Evolutionary conservation across 495 filamentous ascomycete species (phyloP).

Genomic region (Saxophila tyrrhenica): DNA sequence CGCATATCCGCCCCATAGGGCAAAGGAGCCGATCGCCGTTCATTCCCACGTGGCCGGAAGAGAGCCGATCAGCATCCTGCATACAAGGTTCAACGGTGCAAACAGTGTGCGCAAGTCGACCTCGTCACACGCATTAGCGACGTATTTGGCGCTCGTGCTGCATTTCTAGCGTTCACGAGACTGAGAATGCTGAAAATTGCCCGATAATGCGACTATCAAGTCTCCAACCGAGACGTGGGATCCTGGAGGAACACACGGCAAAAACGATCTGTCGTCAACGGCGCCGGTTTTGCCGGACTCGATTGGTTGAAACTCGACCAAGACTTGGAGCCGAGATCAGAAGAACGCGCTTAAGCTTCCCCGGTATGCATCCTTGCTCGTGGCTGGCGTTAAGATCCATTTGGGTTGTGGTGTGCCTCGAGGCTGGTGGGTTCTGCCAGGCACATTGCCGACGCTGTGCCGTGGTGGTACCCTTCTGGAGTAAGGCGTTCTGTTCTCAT

Average conservation of each 20-base stretch:
- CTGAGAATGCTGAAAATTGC: neutral
- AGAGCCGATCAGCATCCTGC: too few relatives aligned
- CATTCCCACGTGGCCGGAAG: too few relatives aligned
- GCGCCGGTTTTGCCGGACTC: neutral
- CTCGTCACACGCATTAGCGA: neutral
- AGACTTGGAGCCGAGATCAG: neutral
- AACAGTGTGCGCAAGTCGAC: too few relatives aligned
- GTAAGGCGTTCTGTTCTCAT: neutral
- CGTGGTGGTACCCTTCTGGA: neutral
- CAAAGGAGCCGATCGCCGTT: neutral
- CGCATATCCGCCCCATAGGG: too few relatives aligned
- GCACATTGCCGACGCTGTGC: neutral
- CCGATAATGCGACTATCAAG: neutral
- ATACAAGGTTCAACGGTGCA: too few relatives aligned
- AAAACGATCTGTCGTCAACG: constrained; percentile 2
- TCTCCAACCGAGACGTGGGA: neutral
- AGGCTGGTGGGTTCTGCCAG: neutral
- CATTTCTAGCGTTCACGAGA: too few relatives aligned
- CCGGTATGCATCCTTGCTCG: neutral
- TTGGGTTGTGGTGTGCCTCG: neutral
- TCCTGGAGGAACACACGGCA: neutral
- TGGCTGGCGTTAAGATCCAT: neutral
- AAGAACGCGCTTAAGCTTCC: neutral
- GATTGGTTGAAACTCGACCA: neutral
- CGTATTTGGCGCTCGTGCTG: neutral